Evolutionary conservation across 441 rosid species (phyloP).

Genomic region (Arabidopsis lyrata): DNA sequence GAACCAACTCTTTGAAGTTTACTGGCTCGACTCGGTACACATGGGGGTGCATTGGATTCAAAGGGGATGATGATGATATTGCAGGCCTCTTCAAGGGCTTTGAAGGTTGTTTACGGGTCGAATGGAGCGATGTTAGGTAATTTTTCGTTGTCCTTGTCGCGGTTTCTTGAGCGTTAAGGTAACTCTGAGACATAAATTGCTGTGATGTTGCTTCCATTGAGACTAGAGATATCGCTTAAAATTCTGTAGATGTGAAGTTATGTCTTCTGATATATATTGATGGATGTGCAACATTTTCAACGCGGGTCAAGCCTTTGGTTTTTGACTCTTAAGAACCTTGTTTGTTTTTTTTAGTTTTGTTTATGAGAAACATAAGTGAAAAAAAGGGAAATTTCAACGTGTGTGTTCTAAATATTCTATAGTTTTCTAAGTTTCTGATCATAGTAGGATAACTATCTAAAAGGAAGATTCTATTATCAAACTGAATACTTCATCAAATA

Average conservation of each 20-base stretch:
- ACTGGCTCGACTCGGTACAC: slow-evolving; percentile 72
- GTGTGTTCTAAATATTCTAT: slow-evolving; percentile 27
- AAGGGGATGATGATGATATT: slow-evolving; percentile 50
- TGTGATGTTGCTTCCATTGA: slow-evolving; percentile 36
- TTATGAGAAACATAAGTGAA: neutral
- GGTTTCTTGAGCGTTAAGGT: slow-evolving; percentile 36
- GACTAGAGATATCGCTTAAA: slow-evolving; percentile 16
- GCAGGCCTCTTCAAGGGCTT: slow-evolving; percentile 64
- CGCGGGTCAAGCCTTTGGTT: slow-evolving; percentile 40
- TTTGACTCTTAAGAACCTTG: slow-evolving; percentile 40
- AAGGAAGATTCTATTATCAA: slow-evolving; percentile 3
- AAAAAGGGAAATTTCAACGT: slow-evolving; percentile 23
- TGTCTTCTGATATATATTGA: slow-evolving; percentile 5
- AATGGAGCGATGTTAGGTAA: slow-evolving; percentile 55
- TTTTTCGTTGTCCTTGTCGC: slow-evolving; percentile 28
- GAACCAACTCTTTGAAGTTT: slow-evolving; percentile 81
- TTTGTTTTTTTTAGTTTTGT: neutral
- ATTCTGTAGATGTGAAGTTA: slow-evolving; percentile 11
- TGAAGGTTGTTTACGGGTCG: slow-evolving; percentile 53
- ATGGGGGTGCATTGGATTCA: slow-evolving; percentile 61
- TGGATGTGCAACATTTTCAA: slow-evolving; percentile 20
- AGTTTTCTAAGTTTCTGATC: neutral
- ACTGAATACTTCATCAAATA: slow-evolving; percentile 1
- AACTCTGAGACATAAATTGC: slow-evolving; percentile 16
- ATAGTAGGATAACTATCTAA: neutral